Base-by-base conservation (phyloP, 202 grass and related monocot species). In the Panicum hallii region DNA sequence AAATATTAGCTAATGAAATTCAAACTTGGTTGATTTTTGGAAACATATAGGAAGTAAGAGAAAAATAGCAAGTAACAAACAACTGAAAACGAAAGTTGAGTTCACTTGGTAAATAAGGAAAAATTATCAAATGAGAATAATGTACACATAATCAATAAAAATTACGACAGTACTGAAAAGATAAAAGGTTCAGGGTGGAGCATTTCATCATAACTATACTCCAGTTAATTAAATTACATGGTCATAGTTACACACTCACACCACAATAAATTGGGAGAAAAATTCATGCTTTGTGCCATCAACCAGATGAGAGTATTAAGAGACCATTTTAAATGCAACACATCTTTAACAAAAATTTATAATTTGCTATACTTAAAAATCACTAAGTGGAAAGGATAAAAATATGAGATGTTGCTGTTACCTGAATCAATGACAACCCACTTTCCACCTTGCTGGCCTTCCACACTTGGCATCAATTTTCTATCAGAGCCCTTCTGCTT, bases 371-470 rank as follows among this genome's bases (percentile, higher is more conserved):
- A 66, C n/a, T 28, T 15, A 36, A 38, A 71, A 32, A 48, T 78
- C 63, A 80, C 34, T 50, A 54, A 83, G 6, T 28, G 45, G 6
- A 11, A 47, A 49, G 13, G 61, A 82, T 60, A 28, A 49, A 28
- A 43, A 36, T 47, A 45, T 64, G 40, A 2, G 10, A 84, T 46
- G 11, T 65, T 61, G 64, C 50, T 87, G 70, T 82, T 49, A 95
- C 95, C 95, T 73, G 91, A 98, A 93, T 98, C 95, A 82, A 95
- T 87, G 78, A 95, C 91, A 55, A 98, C 88, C 93, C 95, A 98
- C 43, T 98, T 98, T 81, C 95, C 95, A 76, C 86, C 93, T 78
- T 75, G 90, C 23, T 91, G 93, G 11, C 95, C 95, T 84, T 98
- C 85, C 45, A 98, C 93, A 79, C 91, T 98, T 0, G 95, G 95